A percentile compares a stretch with the other conserved stretches of the same genome.
Evolutionary conservation across 2,329 filamentous ascomycete genomes (phyloP).

Genomic region (Colletotrichum tropicicola): DNA sequence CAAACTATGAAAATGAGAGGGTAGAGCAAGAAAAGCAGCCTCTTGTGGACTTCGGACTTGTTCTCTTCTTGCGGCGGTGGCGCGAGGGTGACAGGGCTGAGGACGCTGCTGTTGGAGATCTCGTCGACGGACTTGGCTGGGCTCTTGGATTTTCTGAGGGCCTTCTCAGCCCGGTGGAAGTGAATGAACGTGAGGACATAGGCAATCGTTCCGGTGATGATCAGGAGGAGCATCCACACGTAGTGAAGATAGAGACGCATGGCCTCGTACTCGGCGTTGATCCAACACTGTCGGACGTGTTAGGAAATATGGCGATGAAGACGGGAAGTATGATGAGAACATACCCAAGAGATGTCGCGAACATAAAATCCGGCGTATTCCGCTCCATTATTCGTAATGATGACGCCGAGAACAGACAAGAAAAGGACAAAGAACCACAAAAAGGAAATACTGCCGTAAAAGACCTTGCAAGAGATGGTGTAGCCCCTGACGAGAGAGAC

Average conservation of each 20-base stretch:
- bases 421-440: constrained; percentile 56
- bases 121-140: neutral
- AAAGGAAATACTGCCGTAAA: constrained; percentile 50
- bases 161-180: constrained; percentile 33
- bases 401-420: constrained; percentile 10
- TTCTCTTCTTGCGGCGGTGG: neutral
- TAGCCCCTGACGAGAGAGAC: constrained; percentile 59
- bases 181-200: constrained; percentile 48
- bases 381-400: constrained; percentile 16
- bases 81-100: neutral
- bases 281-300: constrained; percentile 63
- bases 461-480: constrained; percentile 51
- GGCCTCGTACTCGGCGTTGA: constrained; percentile 58
- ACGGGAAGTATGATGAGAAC: constrained; percentile 39
- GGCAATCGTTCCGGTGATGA: constrained; percentile 43
- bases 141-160: neutral
- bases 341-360: constrained; percentile 62
- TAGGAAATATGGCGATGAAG: neutral
- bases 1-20: constrained; percentile 69
- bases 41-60: neutral
- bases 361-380: constrained; percentile 50
- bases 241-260: constrained; percentile 69
- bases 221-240: constrained; percentile 64
- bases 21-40: constrained; percentile 61
- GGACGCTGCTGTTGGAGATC: neutral